Evolutionary conservation across 768 basidiomycete species (phyloP).

Genomic region (Leucocoprinus birnbaumii): DNA sequence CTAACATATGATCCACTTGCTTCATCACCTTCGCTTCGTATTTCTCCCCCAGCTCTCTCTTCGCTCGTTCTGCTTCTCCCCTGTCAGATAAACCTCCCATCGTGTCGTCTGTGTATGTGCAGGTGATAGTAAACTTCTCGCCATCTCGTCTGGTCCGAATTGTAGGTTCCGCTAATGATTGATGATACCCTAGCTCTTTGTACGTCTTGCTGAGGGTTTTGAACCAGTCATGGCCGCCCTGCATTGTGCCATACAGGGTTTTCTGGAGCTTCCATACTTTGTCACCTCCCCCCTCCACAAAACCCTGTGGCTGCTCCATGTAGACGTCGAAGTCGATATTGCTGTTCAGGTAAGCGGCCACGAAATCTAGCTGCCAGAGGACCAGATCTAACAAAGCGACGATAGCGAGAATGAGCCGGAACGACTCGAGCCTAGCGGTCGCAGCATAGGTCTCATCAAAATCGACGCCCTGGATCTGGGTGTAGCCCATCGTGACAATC

Average conservation of each 20-base stretch:
- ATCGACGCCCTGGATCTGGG: slow-evolving; percentile 30
- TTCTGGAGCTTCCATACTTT: slow-evolving; percentile 18
- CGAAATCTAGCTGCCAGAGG: slow-evolving; percentile 19
- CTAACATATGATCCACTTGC: too few species aligned
- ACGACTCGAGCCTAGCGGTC: slow-evolving; percentile 5
- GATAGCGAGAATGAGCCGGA: background rate
- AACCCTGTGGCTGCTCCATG: slow-evolving; percentile 19
- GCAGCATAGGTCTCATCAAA: slow-evolving; percentile 18
- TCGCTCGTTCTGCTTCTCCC: too few species aligned
- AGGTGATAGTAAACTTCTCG: too few species aligned
- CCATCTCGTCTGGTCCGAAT: too few species aligned
- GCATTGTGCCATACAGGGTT: slow-evolving; percentile 34
- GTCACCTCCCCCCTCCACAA: slow-evolving; percentile 13
- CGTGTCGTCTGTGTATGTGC: too few species aligned
- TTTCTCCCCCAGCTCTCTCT: too few species aligned
- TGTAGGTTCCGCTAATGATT: slow-evolving; percentile 5
- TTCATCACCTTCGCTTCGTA: too few species aligned
- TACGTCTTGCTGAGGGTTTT: slow-evolving; percentile 22
- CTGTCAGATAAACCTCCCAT: too few species aligned
- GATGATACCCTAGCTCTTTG: slow-evolving; percentile 2
- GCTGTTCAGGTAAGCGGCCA: slow-evolving; percentile 23
- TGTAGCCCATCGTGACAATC: slow-evolving; percentile 38
- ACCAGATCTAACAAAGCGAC: too few species aligned
- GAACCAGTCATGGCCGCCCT: slow-evolving; percentile 30
- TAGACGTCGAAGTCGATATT: slow-evolving; percentile 25